Evolutionary conservation across 2,329 filamentous ascomycete species (phyloP).

Genomic region (Teratosphaeria zuluensis): DNA sequence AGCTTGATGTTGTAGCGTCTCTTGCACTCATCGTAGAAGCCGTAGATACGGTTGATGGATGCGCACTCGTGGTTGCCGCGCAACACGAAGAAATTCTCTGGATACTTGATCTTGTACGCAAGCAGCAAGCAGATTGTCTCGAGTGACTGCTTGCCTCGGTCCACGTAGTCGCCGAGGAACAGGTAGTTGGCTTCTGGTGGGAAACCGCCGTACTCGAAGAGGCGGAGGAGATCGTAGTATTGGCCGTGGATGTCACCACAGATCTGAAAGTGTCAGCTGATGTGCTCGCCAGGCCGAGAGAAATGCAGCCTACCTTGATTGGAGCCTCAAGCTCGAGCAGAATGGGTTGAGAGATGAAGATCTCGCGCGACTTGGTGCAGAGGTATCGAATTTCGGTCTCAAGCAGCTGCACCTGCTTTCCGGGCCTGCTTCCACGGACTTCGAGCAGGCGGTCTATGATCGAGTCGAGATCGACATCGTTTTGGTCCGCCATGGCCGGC

Average conservation of each 20-base stretch:
- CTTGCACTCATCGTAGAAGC: constrained; percentile 99
- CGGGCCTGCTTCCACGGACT: constrained; percentile 92
- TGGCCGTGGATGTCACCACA: constrained; percentile 99
- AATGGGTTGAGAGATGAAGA: constrained; percentile 98
- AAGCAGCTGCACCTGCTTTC: constrained; percentile 95
- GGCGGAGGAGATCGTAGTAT: constrained; percentile 93
- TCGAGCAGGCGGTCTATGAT: constrained; percentile 98
- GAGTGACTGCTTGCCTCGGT: constrained; percentile 96
- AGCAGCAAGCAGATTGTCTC: constrained; percentile 96
- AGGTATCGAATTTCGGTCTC: constrained; percentile 94
- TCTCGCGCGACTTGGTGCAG: constrained; percentile 97
- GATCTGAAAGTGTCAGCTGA: constrained; percentile 51
- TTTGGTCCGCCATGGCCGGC: constrained; percentile 58
- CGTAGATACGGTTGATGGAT: constrained; percentile 97
- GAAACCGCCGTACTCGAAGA: constrained; percentile 98
- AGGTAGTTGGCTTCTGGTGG: constrained; percentile 98
- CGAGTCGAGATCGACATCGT: constrained; percentile 96
- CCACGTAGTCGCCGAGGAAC: constrained; percentile 97
- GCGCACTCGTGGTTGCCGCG: constrained; percentile 99
- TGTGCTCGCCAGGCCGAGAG: not conserved
- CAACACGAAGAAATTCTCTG: constrained; percentile 98
- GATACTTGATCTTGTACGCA: constrained; percentile 99
- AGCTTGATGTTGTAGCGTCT: constrained; percentile 98
- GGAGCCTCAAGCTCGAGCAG: constrained; percentile 94
- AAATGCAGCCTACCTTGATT: constrained; percentile 70